phyloP scores from a whole-genome alignment of 2,329 filamentous ascomycete species.

The Diaporthe amygdali region DNA sequence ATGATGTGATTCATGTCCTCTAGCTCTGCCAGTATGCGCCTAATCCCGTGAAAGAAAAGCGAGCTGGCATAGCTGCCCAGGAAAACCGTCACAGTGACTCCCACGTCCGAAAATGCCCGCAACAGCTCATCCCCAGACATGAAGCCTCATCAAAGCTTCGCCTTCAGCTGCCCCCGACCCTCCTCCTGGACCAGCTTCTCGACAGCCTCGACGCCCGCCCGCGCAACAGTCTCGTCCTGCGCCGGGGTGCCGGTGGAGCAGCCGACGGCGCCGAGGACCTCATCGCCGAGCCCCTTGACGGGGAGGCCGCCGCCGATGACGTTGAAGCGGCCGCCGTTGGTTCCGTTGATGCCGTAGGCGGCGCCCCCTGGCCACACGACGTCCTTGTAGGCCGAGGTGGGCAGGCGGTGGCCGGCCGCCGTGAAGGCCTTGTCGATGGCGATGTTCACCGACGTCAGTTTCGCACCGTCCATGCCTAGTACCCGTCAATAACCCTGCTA shows the following conservation, averaged over 20 bases:
- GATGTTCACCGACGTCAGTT: slow-evolving; percentile 16
- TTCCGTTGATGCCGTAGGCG: slow-evolving; percentile 15
- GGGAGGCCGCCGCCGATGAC: slow-evolving; percentile 16
- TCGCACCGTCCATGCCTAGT: slow-evolving; percentile 19
- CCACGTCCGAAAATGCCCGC: background rate
- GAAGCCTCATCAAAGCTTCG: slow-evolving; percentile 3
- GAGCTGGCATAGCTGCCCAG: background rate
- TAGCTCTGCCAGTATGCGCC: background rate
- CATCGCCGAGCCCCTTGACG: background rate
- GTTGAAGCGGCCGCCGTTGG: slow-evolving; percentile 14
- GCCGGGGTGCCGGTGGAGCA: slow-evolving; percentile 10
- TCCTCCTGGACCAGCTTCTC: slow-evolving; percentile 5
- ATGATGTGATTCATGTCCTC: background rate
- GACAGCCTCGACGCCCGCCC: slow-evolving; percentile 15
- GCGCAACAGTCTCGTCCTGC: slow-evolving; percentile 19
- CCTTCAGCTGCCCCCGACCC: background rate
- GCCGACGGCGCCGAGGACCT: slow-evolving; percentile 17
- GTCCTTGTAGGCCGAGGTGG: slow-evolving; percentile 16
- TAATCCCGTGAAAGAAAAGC: background rate
- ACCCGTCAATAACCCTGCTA: background rate
- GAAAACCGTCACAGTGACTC: background rate
- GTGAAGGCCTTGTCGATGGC: slow-evolving; percentile 22
- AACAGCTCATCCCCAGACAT: background rate
- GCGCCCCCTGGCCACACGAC: slow-evolving; percentile 13
- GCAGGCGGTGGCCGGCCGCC: slow-evolving; percentile 1